phyloP scores from a whole-genome alignment of 1,139 yeast species.

The Diutina catenulata region DNA sequence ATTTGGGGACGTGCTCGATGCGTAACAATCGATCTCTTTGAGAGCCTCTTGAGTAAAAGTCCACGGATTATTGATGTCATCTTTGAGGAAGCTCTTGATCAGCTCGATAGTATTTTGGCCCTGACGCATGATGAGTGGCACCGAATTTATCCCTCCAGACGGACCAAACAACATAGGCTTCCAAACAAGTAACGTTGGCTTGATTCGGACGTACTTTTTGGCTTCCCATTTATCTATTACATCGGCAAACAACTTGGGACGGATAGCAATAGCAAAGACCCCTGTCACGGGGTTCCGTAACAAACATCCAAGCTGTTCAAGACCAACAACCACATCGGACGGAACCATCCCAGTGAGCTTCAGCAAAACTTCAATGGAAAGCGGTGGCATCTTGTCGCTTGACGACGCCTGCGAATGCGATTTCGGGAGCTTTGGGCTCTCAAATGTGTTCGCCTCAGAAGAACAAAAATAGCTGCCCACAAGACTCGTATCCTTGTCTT shows the following conservation, averaged over 20 bases:
- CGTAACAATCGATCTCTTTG: conserved; percentile 22
- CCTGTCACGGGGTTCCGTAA: conserved; percentile 30
- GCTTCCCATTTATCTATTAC: conserved; percentile 42
- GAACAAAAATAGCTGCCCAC: too few species aligned
- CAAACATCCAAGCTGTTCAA: conserved; percentile 65
- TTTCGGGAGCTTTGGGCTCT: too few species aligned
- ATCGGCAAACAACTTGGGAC: conserved; percentile 29
- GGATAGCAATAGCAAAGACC: conserved; percentile 43
- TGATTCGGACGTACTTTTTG: conserved; percentile 42
- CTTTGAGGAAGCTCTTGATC: conserved; percentile 45
- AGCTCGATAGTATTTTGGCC: conserved; percentile 40
- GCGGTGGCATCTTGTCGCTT: conserved; percentile 1
- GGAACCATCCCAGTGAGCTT: conserved; percentile 75
- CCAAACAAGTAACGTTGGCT: conserved; percentile 54
- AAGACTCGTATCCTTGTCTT: too few species aligned
- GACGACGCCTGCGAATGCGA: too few species aligned
- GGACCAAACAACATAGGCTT: conserved; percentile 77
- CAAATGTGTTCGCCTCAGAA: too few species aligned
- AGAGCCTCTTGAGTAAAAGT: conserved; percentile 42
- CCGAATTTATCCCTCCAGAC: conserved; percentile 64
- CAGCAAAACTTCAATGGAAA: conserved; percentile 41
- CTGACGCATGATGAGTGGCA: conserved; percentile 24
- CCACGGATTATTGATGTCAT: conserved; percentile 52
- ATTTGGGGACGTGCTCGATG: not conserved
- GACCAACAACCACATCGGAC: conserved; percentile 77